These are phyloP conservation scores for Calonectria ilicicola DNA, from an alignment of 2,329 filamentous ascomycete genomes.

Conservation along the genomic window DNA sequence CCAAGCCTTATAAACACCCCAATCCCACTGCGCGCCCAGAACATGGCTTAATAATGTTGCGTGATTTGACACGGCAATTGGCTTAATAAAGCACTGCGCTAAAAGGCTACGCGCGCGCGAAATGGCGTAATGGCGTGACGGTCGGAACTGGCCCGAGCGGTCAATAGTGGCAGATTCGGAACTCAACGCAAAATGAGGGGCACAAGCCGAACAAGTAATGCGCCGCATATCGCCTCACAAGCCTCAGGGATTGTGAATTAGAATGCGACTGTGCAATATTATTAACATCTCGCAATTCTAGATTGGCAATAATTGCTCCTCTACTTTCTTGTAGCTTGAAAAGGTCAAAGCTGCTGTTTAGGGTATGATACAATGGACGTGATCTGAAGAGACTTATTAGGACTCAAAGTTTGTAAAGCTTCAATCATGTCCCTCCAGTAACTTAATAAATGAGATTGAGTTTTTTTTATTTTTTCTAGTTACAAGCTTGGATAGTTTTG, in stretches of 20 bases:
- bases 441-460: too few species aligned
- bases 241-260: background rate
- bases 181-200: too few species aligned
- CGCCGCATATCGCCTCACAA: background rate
- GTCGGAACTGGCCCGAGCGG: background rate
- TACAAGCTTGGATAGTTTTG: too few species aligned
- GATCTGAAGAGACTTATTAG: too few species aligned
- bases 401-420: too few species aligned
- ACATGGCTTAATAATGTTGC: conserved; percentile 1
- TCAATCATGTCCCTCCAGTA: too few species aligned
- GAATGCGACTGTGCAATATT: background rate
- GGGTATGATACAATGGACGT: too few species aligned
- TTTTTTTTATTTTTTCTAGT: too few species aligned
- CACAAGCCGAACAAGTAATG: background rate
- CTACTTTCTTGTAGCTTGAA: background rate
- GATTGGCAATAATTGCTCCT: background rate
- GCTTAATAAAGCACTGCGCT: background rate
- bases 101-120: background rate
- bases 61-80: background rate
- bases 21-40: too few species aligned
- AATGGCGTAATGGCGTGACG: background rate
- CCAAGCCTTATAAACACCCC: background rate
- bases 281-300: background rate
- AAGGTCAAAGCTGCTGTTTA: background rate
- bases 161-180: background rate